Conservation (phyloP, 768 basidiomycete genomes). For the Psilocybe cubensis region DNA sequence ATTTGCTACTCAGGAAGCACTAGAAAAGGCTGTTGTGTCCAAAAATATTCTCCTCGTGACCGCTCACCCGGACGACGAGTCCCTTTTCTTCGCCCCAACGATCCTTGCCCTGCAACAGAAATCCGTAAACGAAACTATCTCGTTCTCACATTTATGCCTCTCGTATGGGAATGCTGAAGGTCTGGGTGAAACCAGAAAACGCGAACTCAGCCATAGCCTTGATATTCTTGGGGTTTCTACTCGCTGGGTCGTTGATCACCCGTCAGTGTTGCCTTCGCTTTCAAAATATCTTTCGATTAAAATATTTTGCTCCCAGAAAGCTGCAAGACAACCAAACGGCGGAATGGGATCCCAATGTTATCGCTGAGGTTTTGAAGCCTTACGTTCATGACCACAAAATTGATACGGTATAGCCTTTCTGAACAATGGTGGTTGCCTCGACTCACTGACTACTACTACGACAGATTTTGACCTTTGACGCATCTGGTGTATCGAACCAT, state of each 20-base stretch:
- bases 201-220: conserved; percentile 67
- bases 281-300: neutral
- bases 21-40: conserved; percentile 17
- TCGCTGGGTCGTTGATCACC: conserved; percentile 68
- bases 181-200: conserved; percentile 58
- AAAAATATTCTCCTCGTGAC: conserved; percentile 70
- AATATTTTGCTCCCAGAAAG: conserved; percentile 36
- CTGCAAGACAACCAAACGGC: conserved; percentile 77
- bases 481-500: conserved; percentile 76
- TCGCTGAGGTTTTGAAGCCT: conserved; percentile 60
- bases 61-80: conserved; percentile 95
- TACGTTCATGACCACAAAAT: conserved; percentile 66
- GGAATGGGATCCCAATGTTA: conserved; percentile 62
- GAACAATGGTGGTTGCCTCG: too few relatives aligned
- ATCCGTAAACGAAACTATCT: conserved; percentile 16
- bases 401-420: conserved; percentile 50
- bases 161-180: conserved; percentile 84
- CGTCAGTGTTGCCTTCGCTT: conserved; percentile 49
- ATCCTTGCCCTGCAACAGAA: conserved; percentile 54
- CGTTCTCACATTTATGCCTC: conserved; percentile 55
- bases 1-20: conserved; percentile 23
- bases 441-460: neutral
- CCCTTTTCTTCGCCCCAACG: conserved; percentile 92
- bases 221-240: conserved; percentile 65
- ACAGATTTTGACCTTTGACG: conserved; percentile 88